These are phyloP conservation scores for Cymodocea nodosa DNA, from an alignment of 116 monocot species.

Conservation along the genomic window DNA sequence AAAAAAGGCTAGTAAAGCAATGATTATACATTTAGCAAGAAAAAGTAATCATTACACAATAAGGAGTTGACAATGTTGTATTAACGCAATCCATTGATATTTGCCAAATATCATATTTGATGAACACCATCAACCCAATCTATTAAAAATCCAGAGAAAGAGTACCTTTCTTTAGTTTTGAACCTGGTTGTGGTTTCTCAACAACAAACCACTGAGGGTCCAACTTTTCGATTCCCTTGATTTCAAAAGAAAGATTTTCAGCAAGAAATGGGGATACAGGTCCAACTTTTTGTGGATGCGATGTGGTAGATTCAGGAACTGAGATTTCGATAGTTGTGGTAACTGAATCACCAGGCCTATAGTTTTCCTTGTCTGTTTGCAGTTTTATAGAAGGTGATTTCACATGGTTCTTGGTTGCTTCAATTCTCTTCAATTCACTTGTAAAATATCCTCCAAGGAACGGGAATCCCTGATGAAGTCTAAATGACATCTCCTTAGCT, in stretches of 20 bases:
- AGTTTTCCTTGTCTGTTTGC: conserved; percentile 58
- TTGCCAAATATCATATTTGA: too few relatives aligned
- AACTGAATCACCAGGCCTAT: conserved; percentile 87
- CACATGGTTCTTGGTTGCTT: background rate
- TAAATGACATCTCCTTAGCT: conserved; percentile 48
- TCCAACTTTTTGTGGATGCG: background rate
- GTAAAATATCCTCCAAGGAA: conserved; percentile 38
- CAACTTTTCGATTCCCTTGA: conserved; percentile 89
- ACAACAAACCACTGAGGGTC: conserved; percentile 80
- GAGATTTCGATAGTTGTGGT: conserved; percentile 56
- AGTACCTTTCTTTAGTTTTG: conserved; percentile 72
- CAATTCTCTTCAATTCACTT: conserved; percentile 24
- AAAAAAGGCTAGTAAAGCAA: too few relatives aligned
- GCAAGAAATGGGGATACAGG: conserved; percentile 36
- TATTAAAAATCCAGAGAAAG: background rate
- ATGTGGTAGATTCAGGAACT: conserved; percentile 5
- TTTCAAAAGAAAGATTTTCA: conserved; percentile 58
- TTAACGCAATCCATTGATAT: too few relatives aligned
- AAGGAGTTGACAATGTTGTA: too few relatives aligned
- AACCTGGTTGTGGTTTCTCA: conserved; percentile 50
- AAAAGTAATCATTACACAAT: too few relatives aligned
- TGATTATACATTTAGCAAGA: too few relatives aligned
- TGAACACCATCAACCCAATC: background rate
- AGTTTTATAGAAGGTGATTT: conserved; percentile 48
- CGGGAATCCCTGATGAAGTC: conserved; percentile 44